These are phyloP conservation scores for Endotrypanum monterogeii DNA, from an alignment of 208 protist genomes.

Conservation along the genomic window DNA sequence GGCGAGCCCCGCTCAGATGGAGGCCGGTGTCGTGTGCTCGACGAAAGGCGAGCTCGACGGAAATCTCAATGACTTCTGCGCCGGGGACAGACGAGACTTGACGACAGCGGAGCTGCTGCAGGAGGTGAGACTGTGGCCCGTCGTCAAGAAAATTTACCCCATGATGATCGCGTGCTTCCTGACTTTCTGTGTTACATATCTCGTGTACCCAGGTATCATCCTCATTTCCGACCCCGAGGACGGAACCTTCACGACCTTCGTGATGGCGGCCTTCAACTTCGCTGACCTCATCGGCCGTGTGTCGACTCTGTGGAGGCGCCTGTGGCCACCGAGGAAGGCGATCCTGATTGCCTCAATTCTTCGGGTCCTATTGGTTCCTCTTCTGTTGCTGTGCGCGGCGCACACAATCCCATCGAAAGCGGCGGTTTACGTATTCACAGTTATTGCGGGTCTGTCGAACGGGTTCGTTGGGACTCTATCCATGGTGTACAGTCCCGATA, in stretches of 20 bases:
- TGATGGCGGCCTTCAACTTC: conserved; percentile 77
- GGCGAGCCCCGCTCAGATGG: not conserved
- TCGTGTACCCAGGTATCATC: conserved; percentile 79
- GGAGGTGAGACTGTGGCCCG: conserved; percentile 52
- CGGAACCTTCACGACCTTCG: conserved; percentile 73
- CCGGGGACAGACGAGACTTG: conserved; percentile 16
- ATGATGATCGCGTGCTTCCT: conserved; percentile 79
- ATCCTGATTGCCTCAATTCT: conserved; percentile 38
- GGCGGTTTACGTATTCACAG: conserved; percentile 55
- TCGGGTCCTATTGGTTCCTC: conserved; percentile 71
- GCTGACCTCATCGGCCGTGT: conserved; percentile 61
- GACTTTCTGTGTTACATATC: conserved; percentile 68
- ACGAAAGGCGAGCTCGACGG: not conserved
- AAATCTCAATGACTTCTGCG: not conserved
- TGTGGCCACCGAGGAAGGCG: conserved; percentile 48
- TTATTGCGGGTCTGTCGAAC: conserved; percentile 63
- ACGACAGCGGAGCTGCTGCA: conserved; percentile 75
- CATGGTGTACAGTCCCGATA: conserved; percentile 75
- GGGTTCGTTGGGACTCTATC: conserved; percentile 77
- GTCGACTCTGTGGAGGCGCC: conserved; percentile 39
- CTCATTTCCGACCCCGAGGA: conserved; percentile 51
- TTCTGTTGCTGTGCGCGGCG: conserved; percentile 72
- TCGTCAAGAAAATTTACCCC: conserved; percentile 71
- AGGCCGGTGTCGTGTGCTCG: not conserved
- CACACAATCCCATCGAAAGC: conserved; percentile 53